Evolutionary conservation across 2,329 filamentous ascomycete genomes (phyloP).

Genomic region (Alternaria viburni): DNA sequence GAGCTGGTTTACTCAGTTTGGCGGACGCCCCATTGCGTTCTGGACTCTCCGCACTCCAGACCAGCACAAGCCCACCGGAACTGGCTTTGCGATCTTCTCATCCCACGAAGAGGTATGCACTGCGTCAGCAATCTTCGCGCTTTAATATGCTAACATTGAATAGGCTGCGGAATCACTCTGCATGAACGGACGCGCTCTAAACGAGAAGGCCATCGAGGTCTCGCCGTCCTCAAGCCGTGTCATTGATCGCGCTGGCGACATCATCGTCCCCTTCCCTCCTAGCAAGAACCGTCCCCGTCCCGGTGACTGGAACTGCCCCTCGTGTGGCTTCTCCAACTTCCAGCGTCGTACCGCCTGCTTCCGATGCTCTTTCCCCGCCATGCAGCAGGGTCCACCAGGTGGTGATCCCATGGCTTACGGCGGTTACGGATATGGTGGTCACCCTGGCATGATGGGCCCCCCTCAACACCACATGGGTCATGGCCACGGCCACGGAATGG

Average conservation of each 20-base stretch:
- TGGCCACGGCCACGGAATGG: constrained; percentile 56
- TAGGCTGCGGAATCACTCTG: constrained; percentile 96
- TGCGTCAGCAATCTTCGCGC: neutral
- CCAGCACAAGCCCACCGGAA: constrained; percentile 99
- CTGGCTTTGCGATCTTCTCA: constrained; percentile 97
- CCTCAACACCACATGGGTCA: constrained; percentile 72
- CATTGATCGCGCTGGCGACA: constrained; percentile 92
- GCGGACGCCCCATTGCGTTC: constrained; percentile 95
- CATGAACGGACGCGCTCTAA: constrained; percentile 98
- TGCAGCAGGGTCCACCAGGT: constrained; percentile 74
- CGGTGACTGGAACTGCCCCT: constrained; percentile 98
- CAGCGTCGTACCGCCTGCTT: constrained; percentile 98
- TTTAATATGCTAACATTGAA: constrained; percentile 15
- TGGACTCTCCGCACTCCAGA: constrained; percentile 98
- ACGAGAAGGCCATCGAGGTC: constrained; percentile 98
- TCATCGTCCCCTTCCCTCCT: constrained; percentile 94
- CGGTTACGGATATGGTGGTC: constrained; percentile 54
- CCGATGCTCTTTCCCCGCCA: constrained; percentile 98
- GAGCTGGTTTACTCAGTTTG: constrained; percentile 99
- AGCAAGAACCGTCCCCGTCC: constrained; percentile 98
- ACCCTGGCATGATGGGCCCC: constrained; percentile 65
- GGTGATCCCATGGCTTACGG: constrained; percentile 73
- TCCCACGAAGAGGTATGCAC: constrained; percentile 92
- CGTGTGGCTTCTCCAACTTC: constrained; percentile 99
- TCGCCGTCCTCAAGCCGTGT: constrained; percentile 97